Conservation (phyloP, 768 basidiomycete genomes). For the Termitomyces titanicus region DNA sequence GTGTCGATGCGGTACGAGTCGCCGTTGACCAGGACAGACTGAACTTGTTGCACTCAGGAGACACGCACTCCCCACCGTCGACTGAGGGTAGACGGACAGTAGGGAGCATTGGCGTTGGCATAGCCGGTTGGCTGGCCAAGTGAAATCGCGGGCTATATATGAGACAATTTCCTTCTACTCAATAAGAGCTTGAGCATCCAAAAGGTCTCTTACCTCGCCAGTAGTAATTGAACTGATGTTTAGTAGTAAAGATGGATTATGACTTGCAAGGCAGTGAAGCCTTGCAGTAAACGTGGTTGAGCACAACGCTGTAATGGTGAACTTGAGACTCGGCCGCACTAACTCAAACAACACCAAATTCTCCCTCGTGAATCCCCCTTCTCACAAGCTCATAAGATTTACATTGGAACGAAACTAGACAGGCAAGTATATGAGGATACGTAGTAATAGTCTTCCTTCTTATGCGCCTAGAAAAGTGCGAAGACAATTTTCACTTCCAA, state of each 20-base stretch:
- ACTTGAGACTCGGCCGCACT: constrained; percentile 9
- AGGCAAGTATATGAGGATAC: not conserved
- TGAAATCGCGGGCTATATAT: constrained; percentile 3
- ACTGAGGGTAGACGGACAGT: constrained; percentile 48
- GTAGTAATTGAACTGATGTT: not conserved
- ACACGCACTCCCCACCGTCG: constrained; percentile 37
- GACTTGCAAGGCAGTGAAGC: constrained; percentile 10
- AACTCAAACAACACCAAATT: constrained; percentile 34
- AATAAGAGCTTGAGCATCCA: not conserved
- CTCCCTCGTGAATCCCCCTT: not conserved
- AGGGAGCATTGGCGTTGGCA: constrained; percentile 38
- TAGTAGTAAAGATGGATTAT: not conserved
- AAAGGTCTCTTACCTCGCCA: constrained; percentile 3
- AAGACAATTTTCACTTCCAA: not conserved
- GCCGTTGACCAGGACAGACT: constrained; percentile 57
- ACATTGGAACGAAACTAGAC: constrained; percentile 3
- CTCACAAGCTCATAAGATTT: not conserved
- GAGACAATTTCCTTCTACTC: not conserved
- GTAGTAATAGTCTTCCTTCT: not conserved
- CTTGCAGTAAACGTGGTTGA: constrained; percentile 6
- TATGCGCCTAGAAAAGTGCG: not conserved
- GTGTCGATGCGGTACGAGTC: constrained; percentile 33
- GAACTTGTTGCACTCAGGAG: constrained; percentile 54
- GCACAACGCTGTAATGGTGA: not conserved
- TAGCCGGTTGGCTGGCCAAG: constrained; percentile 17